phyloP scores from a whole-genome alignment of 805 yeast species.

The Wickerhamomyces mucosus region DNA sequence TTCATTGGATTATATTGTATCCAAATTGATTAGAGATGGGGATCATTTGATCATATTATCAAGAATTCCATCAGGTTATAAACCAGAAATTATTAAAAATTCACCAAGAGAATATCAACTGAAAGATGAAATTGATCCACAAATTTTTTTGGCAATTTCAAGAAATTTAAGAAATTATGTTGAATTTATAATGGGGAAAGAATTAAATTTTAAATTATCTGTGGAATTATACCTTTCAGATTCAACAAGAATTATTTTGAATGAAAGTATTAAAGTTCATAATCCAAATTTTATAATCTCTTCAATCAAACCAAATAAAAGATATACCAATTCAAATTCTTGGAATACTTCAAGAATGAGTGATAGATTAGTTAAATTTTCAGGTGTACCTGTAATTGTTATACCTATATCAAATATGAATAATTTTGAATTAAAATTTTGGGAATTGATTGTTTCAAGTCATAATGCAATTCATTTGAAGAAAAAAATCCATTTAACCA shows the following conservation, averaged over 20 bases:
- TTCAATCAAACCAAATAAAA: constrained; percentile 39
- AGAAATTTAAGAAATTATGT: constrained; percentile 33
- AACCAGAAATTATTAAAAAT: neutral
- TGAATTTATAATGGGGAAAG: constrained; percentile 31
- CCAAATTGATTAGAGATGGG: constrained; percentile 46
- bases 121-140: constrained; percentile 2
- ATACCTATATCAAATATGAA: constrained; percentile 54
- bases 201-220: constrained; percentile 32
- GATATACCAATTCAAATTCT: constrained; percentile 39
- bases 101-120: neutral
- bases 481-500: constrained; percentile 2
- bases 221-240: constrained; percentile 52
- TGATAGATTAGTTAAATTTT: constrained; percentile 54
- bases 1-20: constrained; percentile 61
- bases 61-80: constrained; percentile 26
- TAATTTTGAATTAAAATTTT: constrained; percentile 37
- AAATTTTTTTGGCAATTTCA: constrained; percentile 30
- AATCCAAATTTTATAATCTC: constrained; percentile 50
- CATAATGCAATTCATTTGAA: no score
- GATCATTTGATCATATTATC: constrained; percentile 60
- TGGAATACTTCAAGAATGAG: constrained; percentile 57
- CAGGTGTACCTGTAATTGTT: constrained; percentile 56
- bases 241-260: constrained; percentile 42
- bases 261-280: constrained; percentile 51
- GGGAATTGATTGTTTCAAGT: constrained; percentile 16